Evolutionary conservation across 805 yeast genomes (phyloP).

Genomic region (Kluyveromyces aestuarii): DNA sequence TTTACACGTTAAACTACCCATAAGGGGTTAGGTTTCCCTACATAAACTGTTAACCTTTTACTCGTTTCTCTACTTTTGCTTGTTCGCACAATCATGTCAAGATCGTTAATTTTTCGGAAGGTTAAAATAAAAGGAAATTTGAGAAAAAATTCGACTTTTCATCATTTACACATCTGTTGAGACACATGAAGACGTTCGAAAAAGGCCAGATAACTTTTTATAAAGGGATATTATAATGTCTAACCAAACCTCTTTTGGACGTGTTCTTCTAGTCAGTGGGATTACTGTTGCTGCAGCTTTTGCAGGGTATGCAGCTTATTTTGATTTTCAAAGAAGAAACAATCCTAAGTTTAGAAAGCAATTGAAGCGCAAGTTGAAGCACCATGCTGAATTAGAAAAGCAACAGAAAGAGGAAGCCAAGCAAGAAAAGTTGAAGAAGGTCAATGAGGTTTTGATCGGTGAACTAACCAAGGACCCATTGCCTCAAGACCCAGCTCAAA

Average conservation of each 20-base stretch:
- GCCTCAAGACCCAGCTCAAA: constrained; percentile 58
- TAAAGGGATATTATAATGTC: constrained; percentile 10
- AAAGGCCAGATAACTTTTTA: neutral
- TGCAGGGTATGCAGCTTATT: constrained; percentile 74
- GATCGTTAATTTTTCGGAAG: neutral
- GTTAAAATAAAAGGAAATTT: neutral
- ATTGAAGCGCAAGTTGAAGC: constrained; percentile 53
- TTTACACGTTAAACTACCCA: no score
- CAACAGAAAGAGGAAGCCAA: constrained; percentile 47
- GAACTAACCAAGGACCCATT: constrained; percentile 67
- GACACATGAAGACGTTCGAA: neutral
- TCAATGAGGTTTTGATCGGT: constrained; percentile 51
- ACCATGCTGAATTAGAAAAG: constrained; percentile 50
- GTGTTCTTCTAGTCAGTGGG: constrained; percentile 28
- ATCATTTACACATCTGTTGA: neutral
- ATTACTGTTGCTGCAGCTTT: constrained; percentile 44
- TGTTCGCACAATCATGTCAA: neutral
- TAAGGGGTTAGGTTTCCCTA: no score
- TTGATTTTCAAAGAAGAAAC: constrained; percentile 86
- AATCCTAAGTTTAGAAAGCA: constrained; percentile 72
- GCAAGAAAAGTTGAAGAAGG: constrained; percentile 48
- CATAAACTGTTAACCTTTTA: neutral
- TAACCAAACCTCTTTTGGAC: constrained; percentile 13
- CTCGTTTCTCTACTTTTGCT: neutral
- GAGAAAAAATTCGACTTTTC: neutral